These are phyloP conservation scores for Pythium scleroteichum DNA, from an alignment of 352 stramenopile genomes.

Conservation along the genomic window DNA sequence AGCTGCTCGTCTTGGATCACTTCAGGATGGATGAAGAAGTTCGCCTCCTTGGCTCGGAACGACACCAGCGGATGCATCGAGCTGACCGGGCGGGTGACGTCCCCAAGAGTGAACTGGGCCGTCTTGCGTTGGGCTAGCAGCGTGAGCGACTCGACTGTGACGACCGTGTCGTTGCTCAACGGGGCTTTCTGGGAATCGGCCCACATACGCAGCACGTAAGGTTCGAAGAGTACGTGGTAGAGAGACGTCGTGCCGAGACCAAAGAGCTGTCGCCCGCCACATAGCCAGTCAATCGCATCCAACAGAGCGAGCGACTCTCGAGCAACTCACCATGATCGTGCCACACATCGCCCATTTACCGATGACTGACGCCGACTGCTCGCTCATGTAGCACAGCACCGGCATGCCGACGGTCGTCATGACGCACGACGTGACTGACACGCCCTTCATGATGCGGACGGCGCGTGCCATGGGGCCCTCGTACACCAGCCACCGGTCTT, in stretches of 20 bases:
- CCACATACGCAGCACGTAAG: conserved; percentile 87
- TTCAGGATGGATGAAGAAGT: conserved; percentile 85
- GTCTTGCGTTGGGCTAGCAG: conserved; percentile 61
- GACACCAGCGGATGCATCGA: conserved; percentile 86
- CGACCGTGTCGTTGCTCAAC: conserved; percentile 15
- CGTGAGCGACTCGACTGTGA: conserved; percentile 75
- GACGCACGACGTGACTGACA: conserved; percentile 81
- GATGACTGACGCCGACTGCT: conserved; percentile 68
- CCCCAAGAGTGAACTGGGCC: conserved; percentile 58
- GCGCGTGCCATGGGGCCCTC: conserved; percentile 68
- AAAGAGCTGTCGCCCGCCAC: conserved; percentile 54
- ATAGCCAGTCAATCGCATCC: not conserved
- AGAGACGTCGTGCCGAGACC: conserved; percentile 79
- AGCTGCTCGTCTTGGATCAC: conserved; percentile 59
- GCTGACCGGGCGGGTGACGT: conserved; percentile 48
- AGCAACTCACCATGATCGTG: conserved; percentile 68
- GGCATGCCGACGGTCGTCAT: conserved; percentile 85
- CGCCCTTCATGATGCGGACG: conserved; percentile 86
- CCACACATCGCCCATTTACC: conserved; percentile 90
- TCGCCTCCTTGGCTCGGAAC: conserved; percentile 63
- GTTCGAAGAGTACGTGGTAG: conserved; percentile 87
- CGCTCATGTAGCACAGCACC: conserved; percentile 66
- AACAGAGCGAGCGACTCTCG: too few relatives aligned
- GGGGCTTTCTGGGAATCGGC: conserved; percentile 22
- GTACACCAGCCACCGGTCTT: conserved; percentile 46